Base-by-base conservation (phyloP, 2,329 filamentous ascomycete genomes). In the Penicillium polonicum region DNA sequence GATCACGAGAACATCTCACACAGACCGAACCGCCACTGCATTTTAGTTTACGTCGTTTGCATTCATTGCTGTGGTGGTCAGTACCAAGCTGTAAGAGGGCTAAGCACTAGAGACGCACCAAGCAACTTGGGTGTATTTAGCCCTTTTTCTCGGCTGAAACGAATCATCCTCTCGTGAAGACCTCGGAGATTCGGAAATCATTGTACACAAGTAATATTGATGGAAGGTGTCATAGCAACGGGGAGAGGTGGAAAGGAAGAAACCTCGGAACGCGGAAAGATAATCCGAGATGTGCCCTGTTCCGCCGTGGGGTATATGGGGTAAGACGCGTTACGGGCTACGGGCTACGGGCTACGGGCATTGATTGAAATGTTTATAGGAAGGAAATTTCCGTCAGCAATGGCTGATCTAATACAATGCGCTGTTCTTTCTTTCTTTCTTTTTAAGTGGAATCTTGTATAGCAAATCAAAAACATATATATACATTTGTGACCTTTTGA, bases 31-130 rank as follows among this genome's bases (percentile, higher is more conserved):
- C 84, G 60, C 88, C 88, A 72, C 89, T 89, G 74, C 87, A 90
- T 72, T 89, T 89, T 68, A 90, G 86, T 73, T 90, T 90, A 57
- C 87, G 84, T n/a, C 87, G 80, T 67, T 90, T 90, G 73, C 87
- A 90, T 70, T 89, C 87, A 68, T 89, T 90, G 65, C 87, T 88
- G 33, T 5, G 42, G 5, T 29, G 8, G 54, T 48, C 35, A 53
- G 43, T 55, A 27, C 19, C 19, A 29, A 12, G 25, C 42, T 27
- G 17, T 29, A 21, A 33, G 2, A 31, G 27, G 10, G 17, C 7
- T n/a, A 25, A 19, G 7, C 4, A n/a, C 35, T 9, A 7, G 8
- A 19, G 9, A 38, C 65, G n/a, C 55, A 74, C 72, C 72, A 74
- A 13, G 72, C 72, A 10, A 71, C 61, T 49, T 72, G 71, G 0